Base-by-base conservation (phyloP, 352 stramenopile genomes). In the Globisporangium megalacanthum region DNA sequence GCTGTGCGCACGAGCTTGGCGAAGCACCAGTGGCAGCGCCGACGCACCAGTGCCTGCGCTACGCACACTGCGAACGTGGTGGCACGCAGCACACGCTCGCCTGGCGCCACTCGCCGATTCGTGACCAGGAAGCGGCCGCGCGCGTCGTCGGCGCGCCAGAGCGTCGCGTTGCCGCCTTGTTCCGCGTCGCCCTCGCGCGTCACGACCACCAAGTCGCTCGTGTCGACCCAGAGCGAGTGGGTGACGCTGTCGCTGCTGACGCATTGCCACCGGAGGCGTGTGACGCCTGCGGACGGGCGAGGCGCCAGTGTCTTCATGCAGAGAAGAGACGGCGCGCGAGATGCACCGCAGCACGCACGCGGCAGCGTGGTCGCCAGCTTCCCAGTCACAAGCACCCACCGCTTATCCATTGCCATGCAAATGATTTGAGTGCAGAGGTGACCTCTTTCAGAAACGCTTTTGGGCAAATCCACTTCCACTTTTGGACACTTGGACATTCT, bases 1-100 rank as follows among this genome's bases (percentile, higher is more conserved):
- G 71, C 76, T 56, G 76, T 84, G 49, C 70, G 70, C 1, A 52
- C 54, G 6, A 89, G 65, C 45, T 25, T 25, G 13, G 7, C 9
- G 48, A 89, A 86, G 73, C 77, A 88, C 76, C 76, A 88, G 59
- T 88, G 79, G 56, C 79, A 89, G 41, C 61, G 65, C 33, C 33
- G 44, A 48, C 54, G 52, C 2, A 37, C 59, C 29, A 73, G 50
- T 20, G 48, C 58, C 36, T 89, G 64, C 3, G 63, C 52, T 4
- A 86, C 58, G 44, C 83, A 53, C 11, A 81, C 71, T 11, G 79
- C 77, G 51, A 89, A 89, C 13, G 73, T 75, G 44, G 69, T 62
- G 31, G 79, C 70, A 51, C 69, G 57, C 20, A 88, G 51, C 0
- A 59, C 73, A 52, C 54, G 61, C 20, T 73, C 44, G 29, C 79